A percentile compares a stretch with the other conserved stretches of the same genome.
These are phyloP conservation scores for Chloranthus sessilifolius DNA, from an alignment of 164 flowering plant species.

Conservation along the genomic window DNA sequence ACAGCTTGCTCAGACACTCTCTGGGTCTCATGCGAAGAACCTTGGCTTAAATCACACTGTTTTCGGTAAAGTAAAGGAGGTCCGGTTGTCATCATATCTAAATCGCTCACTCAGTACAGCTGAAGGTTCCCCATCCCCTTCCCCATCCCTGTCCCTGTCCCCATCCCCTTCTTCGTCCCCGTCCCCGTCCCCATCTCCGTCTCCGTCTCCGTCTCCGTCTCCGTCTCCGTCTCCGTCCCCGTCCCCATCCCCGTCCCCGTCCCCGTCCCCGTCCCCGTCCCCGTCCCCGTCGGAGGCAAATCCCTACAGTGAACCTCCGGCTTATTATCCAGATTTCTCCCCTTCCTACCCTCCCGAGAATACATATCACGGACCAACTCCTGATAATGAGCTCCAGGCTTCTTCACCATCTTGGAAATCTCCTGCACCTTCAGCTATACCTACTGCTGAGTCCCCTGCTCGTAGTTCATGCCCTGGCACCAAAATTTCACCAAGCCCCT, in stretches of 20 bases:
- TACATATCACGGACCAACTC: slow-evolving; percentile 15
- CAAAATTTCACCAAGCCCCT: slow-evolving; percentile 22
- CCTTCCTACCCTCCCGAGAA: slow-evolving; percentile 19
- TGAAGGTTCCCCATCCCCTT: slow-evolving; percentile 39
- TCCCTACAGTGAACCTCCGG: too few relatives aligned
- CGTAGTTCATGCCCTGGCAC: slow-evolving; percentile 20
- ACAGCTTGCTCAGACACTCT: slow-evolving; percentile 61
- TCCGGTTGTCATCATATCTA: slow-evolving; percentile 53
- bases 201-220: not conserved
- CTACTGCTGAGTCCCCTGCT: slow-evolving; percentile 19
- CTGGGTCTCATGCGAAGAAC: slow-evolving; percentile 42
- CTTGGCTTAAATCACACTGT: slow-evolving; percentile 70
- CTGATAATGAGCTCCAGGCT: slow-evolving; percentile 13
- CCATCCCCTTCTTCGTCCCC: slow-evolving; percentile 21
- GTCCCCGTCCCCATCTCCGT: slow-evolving; percentile 2
- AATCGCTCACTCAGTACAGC: slow-evolving; percentile 28
- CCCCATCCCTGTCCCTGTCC: slow-evolving; percentile 42
- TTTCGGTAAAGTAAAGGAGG: slow-evolving; percentile 69
- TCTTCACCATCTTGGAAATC: slow-evolving; percentile 21
- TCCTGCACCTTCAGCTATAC: slow-evolving; percentile 25
- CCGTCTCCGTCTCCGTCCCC: slow-evolving; percentile 4
- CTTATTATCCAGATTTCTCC: slow-evolving; percentile 9
- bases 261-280: slow-evolving; percentile 21
- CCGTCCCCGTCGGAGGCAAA: slow-evolving; percentile 27
- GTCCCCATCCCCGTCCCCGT: slow-evolving; percentile 10